Conservation (phyloP, 768 basidiomycete genomes). For the Mrakia hoshinonis region DNA sequence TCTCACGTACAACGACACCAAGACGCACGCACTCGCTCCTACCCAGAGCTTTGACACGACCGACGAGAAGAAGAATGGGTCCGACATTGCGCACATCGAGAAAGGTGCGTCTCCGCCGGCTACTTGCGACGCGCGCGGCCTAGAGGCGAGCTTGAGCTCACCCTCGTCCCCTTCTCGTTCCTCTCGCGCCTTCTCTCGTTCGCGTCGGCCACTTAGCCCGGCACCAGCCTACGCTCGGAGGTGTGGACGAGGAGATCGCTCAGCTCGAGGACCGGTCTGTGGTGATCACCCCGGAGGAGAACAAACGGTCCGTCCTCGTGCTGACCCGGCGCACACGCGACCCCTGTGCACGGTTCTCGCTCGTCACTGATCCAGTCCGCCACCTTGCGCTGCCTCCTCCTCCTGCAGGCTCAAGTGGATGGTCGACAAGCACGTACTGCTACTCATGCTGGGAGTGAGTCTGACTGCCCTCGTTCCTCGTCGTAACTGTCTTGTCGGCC, state of each 20-base stretch:
- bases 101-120: not conserved
- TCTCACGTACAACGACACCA: not conserved
- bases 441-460: conserved; percentile 44
- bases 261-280: not conserved
- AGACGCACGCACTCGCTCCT: not conserved
- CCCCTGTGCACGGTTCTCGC: not conserved
- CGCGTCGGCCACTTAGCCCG: not conserved
- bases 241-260: conserved; percentile 23
- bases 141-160: not conserved
- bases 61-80: not conserved
- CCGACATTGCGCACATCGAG: conserved; percentile 10
- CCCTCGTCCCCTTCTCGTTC: not conserved
- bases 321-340: not conserved
- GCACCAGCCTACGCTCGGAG: not conserved
- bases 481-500: not conserved
- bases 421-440: conserved; percentile 47
- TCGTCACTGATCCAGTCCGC: conserved; percentile 34
- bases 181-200: too few relatives aligned
- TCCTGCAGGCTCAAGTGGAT: conserved; percentile 36
- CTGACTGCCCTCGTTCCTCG: not conserved
- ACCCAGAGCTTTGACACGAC: not conserved
- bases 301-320: conserved; percentile 1
- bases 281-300: conserved; percentile 12
- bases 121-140: not conserved
- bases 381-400: conserved; percentile 30